These are phyloP conservation scores for Thuja plicata DNA, from an alignment of 83 land plant genomes.

Conservation along the genomic window DNA sequence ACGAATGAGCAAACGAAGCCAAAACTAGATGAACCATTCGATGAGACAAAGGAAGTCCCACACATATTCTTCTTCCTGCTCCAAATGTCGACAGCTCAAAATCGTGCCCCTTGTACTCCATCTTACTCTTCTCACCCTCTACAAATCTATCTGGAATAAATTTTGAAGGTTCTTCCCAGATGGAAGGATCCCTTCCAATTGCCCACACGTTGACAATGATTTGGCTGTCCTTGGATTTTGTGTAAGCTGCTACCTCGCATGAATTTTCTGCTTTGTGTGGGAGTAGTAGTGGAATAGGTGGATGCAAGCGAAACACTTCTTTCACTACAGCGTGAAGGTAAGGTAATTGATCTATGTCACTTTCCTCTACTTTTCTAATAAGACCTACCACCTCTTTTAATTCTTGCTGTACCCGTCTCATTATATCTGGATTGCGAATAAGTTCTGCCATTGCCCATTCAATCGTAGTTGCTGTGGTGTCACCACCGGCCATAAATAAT, in stretches of 20 bases:
- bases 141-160: neutral
- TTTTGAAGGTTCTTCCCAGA: no score
- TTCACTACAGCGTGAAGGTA: no score
- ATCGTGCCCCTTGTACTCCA: neutral
- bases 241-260: neutral
- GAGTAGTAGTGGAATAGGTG: neutral
- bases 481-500: neutral
- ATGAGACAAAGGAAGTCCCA: neutral
- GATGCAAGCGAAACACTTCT: conserved; percentile 1
- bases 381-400: neutral
- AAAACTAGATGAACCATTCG: no score
- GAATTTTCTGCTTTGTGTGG: neutral
- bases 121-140: neutral
- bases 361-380: neutral
- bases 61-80: neutral
- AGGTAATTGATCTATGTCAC: neutral
- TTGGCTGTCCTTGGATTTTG: no score
- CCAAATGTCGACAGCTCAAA: neutral
- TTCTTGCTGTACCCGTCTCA: neutral
- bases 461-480: neutral
- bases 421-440: neutral
- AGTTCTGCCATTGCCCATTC: conserved; percentile 8
- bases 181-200: no score
- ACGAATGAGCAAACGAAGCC: no score
- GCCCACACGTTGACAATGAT: no score